These are phyloP conservation scores for Heterobasidion occidentale DNA, from an alignment of 1,284 basidiomycete genomes.

Conservation along the genomic window DNA sequence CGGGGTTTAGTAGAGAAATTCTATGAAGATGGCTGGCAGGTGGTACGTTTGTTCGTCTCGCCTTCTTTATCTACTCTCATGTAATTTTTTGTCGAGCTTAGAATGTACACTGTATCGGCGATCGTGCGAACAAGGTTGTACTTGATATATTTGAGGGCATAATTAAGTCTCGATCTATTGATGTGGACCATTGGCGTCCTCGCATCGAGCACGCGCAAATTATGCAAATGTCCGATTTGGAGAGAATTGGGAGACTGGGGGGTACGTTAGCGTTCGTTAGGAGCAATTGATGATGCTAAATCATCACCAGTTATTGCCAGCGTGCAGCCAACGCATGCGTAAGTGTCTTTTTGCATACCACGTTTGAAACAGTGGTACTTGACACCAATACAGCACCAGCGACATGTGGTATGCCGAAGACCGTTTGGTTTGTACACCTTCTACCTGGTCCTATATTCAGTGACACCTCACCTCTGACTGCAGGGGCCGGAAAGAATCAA, in stretches of 20 bases:
- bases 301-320: conserved; percentile 69
- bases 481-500: conserved; percentile 75
- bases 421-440: conserved; percentile 46
- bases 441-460: not conserved
- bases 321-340: conserved; percentile 91
- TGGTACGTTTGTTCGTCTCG: conserved; percentile 38
- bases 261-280: conserved; percentile 34
- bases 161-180: conserved; percentile 18
- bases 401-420: conserved; percentile 90
- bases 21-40: conserved; percentile 63
- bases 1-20: conserved; percentile 50
- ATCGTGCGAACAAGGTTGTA: conserved; percentile 77
- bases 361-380: not conserved
- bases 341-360: conserved; percentile 16
- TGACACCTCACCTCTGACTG: not conserved
- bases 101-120: conserved; percentile 91
- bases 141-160: conserved; percentile 72
- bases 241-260: conserved; percentile 64
- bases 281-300: not conserved
- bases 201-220: conserved; percentile 93
- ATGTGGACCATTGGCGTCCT: conserved; percentile 47
- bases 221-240: conserved; percentile 60
- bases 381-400: conserved; percentile 47
- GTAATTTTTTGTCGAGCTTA: conserved; percentile 18
- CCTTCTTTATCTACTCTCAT: not conserved